Base-by-base conservation (phyloP, 331 rosid genomes). In the Dryas integrifolia region DNA sequence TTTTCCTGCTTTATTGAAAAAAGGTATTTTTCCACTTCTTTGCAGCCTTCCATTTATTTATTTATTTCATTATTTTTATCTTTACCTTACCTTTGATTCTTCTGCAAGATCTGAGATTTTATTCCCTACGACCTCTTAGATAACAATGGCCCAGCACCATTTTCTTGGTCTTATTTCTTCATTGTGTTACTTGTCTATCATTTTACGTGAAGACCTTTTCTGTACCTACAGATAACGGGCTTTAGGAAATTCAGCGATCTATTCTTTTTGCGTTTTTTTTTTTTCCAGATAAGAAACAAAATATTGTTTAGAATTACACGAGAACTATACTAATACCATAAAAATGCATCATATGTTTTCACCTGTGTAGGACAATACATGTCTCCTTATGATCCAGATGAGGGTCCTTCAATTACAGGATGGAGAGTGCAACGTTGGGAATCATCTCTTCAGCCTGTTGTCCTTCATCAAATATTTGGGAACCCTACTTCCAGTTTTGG, bases 361-460 rank as follows among this genome's bases (percentile, higher is more conserved):
- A 52, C 58, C 13, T 71, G 67, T 85, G 76, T 87, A 93, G 98
- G 98, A 70, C 96, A 93, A 72, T 89, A 91, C 86, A 93, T 93
- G 98, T 93, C 97, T 65, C 98, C 97, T 53, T 86, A 89, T 81
- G 96, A 93, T 83, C 98, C 94, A 11, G 98, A 90, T 67, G 97
- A 90, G 83, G 97, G 97, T 48, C 97, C 96, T 53, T 89, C 97
- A 51, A 81, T 93, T 72, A 89, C 98, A 16, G 98, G 98, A 58
- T 93, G 98, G 97, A 90, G 98, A 81, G 97, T 93, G 58, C 98
- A 93, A 81, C 94, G 91, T 13, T 93, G 98, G 98, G 96, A 90
- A 86, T 93, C 98, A 72, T 91, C 98, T 47, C 85, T 89, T 76
- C 93, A 90, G 80, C 85, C 85, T 40, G 98, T 93, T 61, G 96